phyloP scores from a whole-genome alignment of 768 basidiomycete genomes.

The Serendipita sp. region DNA sequence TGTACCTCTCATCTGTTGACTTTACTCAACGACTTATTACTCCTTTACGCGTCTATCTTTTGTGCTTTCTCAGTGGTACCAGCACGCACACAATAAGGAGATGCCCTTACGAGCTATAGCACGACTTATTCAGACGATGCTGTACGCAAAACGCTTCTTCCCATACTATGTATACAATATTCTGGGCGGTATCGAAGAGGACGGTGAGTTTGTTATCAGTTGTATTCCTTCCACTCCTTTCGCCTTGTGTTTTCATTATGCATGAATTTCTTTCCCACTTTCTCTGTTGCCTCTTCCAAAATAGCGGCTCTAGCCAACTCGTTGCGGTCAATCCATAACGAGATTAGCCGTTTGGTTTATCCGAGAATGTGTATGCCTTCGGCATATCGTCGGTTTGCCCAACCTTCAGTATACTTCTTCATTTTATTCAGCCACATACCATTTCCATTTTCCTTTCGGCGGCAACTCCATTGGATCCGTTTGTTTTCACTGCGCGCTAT shows the following conservation, averaged over 20 bases:
- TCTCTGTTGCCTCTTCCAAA: neutral
- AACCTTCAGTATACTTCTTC: neutral
- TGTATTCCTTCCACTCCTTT: neutral
- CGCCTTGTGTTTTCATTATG: neutral
- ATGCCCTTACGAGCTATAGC: constrained; percentile 96
- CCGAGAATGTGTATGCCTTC: constrained; percentile 7
- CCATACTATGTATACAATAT: constrained; percentile 98
- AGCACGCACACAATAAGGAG: constrained; percentile 90
- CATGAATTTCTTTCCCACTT: neutral
- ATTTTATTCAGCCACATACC: too few relatives aligned
- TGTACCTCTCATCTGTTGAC: neutral
- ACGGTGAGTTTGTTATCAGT: constrained; percentile 43
- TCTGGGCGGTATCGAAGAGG: constrained; percentile 89
- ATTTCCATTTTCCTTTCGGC: too few relatives aligned
- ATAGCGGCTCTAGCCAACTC: neutral
- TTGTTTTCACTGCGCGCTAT: too few relatives aligned
- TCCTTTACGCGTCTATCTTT: neutral
- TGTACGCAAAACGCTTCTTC: constrained; percentile 93
- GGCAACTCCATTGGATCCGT: too few relatives aligned
- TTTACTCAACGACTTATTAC: neutral
- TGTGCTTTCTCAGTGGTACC: constrained; percentile 63
- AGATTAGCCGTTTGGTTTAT: constrained; percentile 4
- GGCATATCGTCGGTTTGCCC: neutral
- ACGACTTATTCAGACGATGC: constrained; percentile 96
- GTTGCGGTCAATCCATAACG: neutral